A percentile compares a stretch with the other conserved stretches of the same genome.
phyloP scores from a whole-genome alignment of 495 filamentous ascomycete species.

The Neurospora hispaniola region DNA sequence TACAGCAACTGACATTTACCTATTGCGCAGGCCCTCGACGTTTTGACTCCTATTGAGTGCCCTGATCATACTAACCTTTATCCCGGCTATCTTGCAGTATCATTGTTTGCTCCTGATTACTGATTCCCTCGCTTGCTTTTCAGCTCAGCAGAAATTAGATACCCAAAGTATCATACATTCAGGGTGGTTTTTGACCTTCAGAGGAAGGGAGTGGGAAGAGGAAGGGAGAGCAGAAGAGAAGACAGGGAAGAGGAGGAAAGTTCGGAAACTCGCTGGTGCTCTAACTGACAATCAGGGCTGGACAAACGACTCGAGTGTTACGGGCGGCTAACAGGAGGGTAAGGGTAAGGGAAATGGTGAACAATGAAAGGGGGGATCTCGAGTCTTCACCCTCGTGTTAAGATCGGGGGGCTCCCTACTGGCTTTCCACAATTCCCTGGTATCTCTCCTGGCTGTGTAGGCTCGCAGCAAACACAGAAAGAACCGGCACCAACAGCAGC shows the following conservation, averaged over 20 bases:
- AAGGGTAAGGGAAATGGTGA: background rate
- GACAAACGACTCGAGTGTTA: background rate
- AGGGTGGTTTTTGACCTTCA: background rate
- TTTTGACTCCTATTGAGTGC: background rate
- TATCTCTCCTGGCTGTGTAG: background rate
- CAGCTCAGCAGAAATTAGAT: background rate
- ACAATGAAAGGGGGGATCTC: background rate
- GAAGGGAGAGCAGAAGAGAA: background rate
- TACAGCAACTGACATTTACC: background rate
- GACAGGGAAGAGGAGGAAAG: background rate
- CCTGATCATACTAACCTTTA: background rate
- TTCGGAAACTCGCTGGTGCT: background rate
- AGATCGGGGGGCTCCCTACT: background rate
- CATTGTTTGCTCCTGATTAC: background rate
- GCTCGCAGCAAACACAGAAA: background rate
- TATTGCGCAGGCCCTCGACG: background rate
- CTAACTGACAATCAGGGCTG: background rate
- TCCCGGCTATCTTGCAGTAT: background rate
- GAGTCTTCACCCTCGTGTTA: background rate
- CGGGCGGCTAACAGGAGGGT: background rate
- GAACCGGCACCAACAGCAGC: background rate
- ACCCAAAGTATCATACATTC: background rate
- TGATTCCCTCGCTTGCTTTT: background rate
- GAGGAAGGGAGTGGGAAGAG: background rate
- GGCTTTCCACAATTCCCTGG: background rate